phyloP scores from a whole-genome alignment of 169 alveolate genomes.

The Plasmodium fragile region DNA sequence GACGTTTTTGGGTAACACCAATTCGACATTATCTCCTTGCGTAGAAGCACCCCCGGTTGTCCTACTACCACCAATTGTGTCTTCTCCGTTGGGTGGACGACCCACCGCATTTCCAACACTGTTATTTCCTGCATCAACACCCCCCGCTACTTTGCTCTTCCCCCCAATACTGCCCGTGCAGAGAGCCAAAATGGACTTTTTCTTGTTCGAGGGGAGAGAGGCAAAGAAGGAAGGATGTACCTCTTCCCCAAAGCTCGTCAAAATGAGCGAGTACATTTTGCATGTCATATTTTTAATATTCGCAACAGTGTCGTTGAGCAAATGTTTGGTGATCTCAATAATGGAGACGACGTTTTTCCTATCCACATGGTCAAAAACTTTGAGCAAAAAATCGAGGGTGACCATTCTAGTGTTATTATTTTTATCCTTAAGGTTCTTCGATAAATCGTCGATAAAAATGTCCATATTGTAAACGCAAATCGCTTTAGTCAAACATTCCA shows the following conservation, averaged over 20 bases:
- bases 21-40: constrained; percentile 5
- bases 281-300: constrained; percentile 52
- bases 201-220: constrained; percentile 55
- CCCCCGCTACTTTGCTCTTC: neutral
- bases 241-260: constrained; percentile 30
- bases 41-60: neutral
- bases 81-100: neutral
- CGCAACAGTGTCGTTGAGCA: constrained; percentile 69
- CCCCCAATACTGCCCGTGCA: neutral
- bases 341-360: constrained; percentile 16
- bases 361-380: constrained; percentile 32
- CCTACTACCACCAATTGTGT: neutral
- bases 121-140: neutral
- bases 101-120: neutral
- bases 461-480: constrained; percentile 35
- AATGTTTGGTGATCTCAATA: constrained; percentile 52
- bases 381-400: constrained; percentile 51
- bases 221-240: constrained; percentile 37
- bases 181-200: constrained; percentile 39
- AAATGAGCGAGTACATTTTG: constrained; percentile 33
- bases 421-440: constrained; percentile 70
- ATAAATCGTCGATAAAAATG: constrained; percentile 49
- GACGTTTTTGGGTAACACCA: constrained; percentile 10
- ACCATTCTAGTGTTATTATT: constrained; percentile 68
- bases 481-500: constrained; percentile 69